phyloP scores from a whole-genome alignment of 164 flowering plant species.

The Santalum album region DNA sequence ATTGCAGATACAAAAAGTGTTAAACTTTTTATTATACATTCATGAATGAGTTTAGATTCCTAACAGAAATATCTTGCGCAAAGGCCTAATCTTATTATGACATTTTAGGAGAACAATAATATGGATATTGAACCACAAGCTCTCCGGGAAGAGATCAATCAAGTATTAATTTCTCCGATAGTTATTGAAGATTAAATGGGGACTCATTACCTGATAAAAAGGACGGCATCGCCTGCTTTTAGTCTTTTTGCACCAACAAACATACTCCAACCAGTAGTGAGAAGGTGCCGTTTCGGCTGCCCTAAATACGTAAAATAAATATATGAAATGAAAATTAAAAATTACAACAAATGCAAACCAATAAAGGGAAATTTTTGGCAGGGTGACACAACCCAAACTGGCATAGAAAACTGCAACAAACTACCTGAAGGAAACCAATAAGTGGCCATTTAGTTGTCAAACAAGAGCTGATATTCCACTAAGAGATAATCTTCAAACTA shows the following conservation, averaged over 20 bases:
- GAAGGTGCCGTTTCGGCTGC: slow-evolving; percentile 96
- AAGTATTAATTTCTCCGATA: no score
- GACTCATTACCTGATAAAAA: slow-evolving; percentile 73
- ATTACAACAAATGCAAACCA: no score
- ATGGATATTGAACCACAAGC: no score
- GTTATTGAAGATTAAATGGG: neutral
- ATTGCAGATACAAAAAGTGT: neutral
- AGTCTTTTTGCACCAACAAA: slow-evolving; percentile 93
- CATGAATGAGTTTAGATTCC: no score
- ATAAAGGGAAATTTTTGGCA: neutral
- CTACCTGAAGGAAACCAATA: neutral
- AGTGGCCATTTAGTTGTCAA: slow-evolving; percentile 1
- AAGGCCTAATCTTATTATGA: no score
- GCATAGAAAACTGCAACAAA: neutral
- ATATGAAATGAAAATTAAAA: no score
- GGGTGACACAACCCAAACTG: neutral
- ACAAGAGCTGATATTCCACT: neutral
- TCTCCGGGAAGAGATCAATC: no score
- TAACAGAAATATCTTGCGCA: no score
- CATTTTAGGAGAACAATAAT: no score
- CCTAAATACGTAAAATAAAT: slow-evolving; percentile 32
- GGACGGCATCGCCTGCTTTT: slow-evolving; percentile 86
- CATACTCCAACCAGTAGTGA: slow-evolving; percentile 97
- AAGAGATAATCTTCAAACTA: neutral
- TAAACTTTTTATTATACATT: no score